Conservation (phyloP, 768 basidiomycete genomes). For the Porphyrellus cyaneotinctus region DNA sequence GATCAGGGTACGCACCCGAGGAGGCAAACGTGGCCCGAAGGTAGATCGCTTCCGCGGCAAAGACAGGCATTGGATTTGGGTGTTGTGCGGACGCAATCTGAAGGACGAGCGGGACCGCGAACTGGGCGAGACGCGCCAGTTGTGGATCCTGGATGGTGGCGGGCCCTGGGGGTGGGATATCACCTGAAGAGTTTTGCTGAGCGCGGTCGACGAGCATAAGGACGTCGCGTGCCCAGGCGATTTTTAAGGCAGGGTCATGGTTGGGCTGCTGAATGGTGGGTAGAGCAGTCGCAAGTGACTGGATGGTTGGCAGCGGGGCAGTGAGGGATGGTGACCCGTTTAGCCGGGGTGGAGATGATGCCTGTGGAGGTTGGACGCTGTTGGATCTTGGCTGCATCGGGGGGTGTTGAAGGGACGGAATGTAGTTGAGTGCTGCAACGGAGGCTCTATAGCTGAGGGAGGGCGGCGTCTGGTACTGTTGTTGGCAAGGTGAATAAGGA, state of each 20-base stretch:
- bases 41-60: conserved; percentile 71
- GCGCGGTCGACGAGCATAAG: conserved; percentile 68
- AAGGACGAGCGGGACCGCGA: conserved; percentile 64
- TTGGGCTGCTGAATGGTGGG: conserved; percentile 49
- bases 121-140: conserved; percentile 54
- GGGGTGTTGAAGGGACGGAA: conserved; percentile 23
- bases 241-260: conserved; percentile 55
- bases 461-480: conserved; percentile 14
- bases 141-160: conserved; percentile 54
- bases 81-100: conserved; percentile 43
- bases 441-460: conserved; percentile 24
- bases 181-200: conserved; percentile 35
- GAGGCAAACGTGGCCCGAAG: conserved; percentile 71
- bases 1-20: conserved; percentile 66
- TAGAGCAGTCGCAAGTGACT: conserved; percentile 51
- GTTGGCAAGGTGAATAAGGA: conserved; percentile 19
- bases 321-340: conserved; percentile 49
- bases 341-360: conserved; percentile 24
- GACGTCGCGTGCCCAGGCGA: conserved; percentile 83
- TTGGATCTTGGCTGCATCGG: conserved; percentile 19
- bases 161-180: conserved; percentile 47
- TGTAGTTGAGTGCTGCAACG: conserved; percentile 18
- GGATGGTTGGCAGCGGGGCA: conserved; percentile 62
- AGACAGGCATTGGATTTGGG: conserved; percentile 34
- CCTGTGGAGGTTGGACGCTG: conserved; percentile 18